Base-by-base conservation (phyloP, 1,284 basidiomycete species). In the Heterobasidion irregulare region DNA sequence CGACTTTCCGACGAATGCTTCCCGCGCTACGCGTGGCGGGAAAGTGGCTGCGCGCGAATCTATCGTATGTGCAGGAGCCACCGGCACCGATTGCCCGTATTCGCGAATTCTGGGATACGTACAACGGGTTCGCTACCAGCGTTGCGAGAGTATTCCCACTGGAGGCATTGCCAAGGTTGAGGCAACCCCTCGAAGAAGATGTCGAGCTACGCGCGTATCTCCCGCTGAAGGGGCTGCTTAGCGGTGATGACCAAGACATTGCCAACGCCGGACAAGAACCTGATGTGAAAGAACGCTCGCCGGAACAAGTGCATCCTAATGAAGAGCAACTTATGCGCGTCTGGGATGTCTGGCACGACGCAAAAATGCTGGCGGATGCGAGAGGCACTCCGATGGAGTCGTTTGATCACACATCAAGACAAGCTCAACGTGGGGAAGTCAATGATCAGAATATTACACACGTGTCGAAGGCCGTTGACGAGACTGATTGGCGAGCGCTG, bases 321-420 rank as follows among this genome's bases (percentile, higher is more conserved):
- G 94, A 93, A 62, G 93, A 95, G 73, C 91, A 95, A 64, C 73
- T 98, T 50, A 96, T 97, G 92, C 80, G 96, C 57, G 90, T 98
- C 54, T 78, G 82, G 35, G 95, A 98, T 68, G 72, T 98, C 50
- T 75, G 95, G 53, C 75, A 78, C 32, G 94, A 98, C 64, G 89
- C 87, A 1, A 79, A 75, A 58, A 70, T 72, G 8, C 66, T 94
- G n/a, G 80, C 78, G 12, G 74, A 75, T 50, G 70, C 79, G 51
- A 77, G 83, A 69, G 88, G 86, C 59, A 61, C 54, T 15, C 56
- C 57, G 15, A 53, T 58, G 50, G 34, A 47, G 18, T 43, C 55
- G 0, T 57, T 54, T 53, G 52, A 53, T 33, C 50, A 56, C 33
- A 48, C 58, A 15, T 50, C 51, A 10, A 19, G 47, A 33, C 52